Evolutionary conservation across 2,329 filamentous ascomycete species (phyloP).

Genomic region (Claviceps arundinis): DNA sequence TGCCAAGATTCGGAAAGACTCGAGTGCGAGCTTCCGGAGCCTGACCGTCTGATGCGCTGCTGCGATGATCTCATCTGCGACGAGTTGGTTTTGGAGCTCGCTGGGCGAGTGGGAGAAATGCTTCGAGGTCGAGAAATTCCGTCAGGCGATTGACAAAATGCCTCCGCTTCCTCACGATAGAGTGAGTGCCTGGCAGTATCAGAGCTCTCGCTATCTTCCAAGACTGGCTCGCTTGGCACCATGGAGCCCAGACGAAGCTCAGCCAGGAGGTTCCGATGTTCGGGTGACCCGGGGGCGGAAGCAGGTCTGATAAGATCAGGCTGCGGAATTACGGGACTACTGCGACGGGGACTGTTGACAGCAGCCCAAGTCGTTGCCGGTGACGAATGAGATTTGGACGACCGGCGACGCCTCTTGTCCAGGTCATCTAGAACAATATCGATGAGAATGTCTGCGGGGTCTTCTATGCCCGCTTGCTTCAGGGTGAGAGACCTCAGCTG

Average conservation of each 20-base stretch:
- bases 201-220: slow-evolving; percentile 25
- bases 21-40: slow-evolving; percentile 87
- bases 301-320: slow-evolving; percentile 54
- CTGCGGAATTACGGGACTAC: slow-evolving; percentile 50
- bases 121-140: slow-evolving; percentile 51
- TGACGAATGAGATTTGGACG: slow-evolving; percentile 72
- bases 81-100: slow-evolving; percentile 59
- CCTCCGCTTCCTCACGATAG: slow-evolving; percentile 34
- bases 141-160: slow-evolving; percentile 25
- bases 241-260: slow-evolving; percentile 49
- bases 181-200: slow-evolving; percentile 27
- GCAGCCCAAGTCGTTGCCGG: slow-evolving; percentile 58
- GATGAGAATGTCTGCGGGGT: slow-evolving; percentile 78
- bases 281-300: slow-evolving; percentile 53
- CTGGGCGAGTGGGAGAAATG: slow-evolving; percentile 66
- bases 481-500: slow-evolving; percentile 81
- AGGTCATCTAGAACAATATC: slow-evolving; percentile 94
- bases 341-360: slow-evolving; percentile 43
- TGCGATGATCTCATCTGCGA: slow-evolving; percentile 53
- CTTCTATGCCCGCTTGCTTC: slow-evolving; percentile 76
- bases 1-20: slow-evolving; percentile 53
- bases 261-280: slow-evolving; percentile 30
- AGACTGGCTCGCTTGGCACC: slow-evolving; percentile 35
- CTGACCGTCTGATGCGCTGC: slow-evolving; percentile 73
- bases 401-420: slow-evolving; percentile 78